Conservation (phyloP, 352 stramenopile species). For the Pythium dissotocum region DNA sequence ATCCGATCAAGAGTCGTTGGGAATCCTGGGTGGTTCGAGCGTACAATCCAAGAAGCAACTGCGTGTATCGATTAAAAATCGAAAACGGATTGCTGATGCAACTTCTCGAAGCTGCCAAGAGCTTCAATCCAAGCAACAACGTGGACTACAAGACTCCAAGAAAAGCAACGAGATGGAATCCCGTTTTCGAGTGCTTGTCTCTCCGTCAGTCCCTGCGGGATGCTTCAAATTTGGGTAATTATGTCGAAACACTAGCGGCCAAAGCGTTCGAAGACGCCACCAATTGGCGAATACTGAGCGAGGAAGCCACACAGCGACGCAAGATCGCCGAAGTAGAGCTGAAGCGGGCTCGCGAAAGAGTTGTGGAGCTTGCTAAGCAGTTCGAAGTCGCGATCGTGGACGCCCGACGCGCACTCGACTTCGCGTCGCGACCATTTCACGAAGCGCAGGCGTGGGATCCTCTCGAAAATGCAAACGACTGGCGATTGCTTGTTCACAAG, state of each 20-base stretch:
- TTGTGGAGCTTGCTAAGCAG: constrained; percentile 25
- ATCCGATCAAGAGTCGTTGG: background rate
- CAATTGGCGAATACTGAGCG: constrained; percentile 25
- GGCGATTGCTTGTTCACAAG: constrained; percentile 65
- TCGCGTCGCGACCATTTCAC: constrained; percentile 50
- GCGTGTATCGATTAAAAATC: constrained; percentile 52
- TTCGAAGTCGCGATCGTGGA: constrained; percentile 33
- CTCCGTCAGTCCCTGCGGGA: background rate
- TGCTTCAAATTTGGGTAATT: constrained; percentile 19
- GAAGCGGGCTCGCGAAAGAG: constrained; percentile 11
- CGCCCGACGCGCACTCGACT: constrained; percentile 53
- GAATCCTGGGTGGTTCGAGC: constrained; percentile 55
- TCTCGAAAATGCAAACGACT: constrained; percentile 83
- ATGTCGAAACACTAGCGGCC: constrained; percentile 5
- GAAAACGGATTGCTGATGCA: constrained; percentile 48
- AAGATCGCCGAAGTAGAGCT: constrained; percentile 28
- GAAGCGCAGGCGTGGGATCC: constrained; percentile 76
- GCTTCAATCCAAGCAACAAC: background rate
- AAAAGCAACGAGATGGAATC: constrained; percentile 6
- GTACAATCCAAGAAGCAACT: constrained; percentile 60
- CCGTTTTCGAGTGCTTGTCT: constrained; percentile 2
- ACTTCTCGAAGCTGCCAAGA: constrained; percentile 5
- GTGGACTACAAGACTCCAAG: background rate
- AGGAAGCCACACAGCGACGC: constrained; percentile 25
- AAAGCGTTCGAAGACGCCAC: constrained; percentile 6